phyloP scores from a whole-genome alignment of 2,329 filamentous ascomycete species.

The Colletotrichum shisoi region DNA sequence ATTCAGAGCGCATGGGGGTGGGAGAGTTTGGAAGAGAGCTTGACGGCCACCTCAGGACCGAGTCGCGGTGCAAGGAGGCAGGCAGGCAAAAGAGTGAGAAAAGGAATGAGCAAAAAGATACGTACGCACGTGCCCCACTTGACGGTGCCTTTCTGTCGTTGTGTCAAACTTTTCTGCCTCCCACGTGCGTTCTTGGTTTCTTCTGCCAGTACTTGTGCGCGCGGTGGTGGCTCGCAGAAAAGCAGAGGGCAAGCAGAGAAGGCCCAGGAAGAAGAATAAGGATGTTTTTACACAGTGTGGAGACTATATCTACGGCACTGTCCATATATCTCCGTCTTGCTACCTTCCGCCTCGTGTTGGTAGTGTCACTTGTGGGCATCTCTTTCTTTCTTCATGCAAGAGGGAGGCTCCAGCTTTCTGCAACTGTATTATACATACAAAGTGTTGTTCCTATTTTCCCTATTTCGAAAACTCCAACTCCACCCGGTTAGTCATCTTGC shows the following conservation, averaged over 20 bases:
- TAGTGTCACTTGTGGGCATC: too few relatives aligned
- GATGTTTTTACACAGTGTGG: too few relatives aligned
- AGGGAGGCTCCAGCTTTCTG: too few relatives aligned
- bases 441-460: slow-evolving; percentile 29
- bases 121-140: too few relatives aligned
- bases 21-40: background rate
- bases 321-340: background rate
- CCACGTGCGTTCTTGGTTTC: slow-evolving; percentile 19
- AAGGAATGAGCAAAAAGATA: too few relatives aligned
- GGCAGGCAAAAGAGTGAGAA: too few relatives aligned
- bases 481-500: slow-evolving; percentile 12
- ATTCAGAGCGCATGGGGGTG: background rate
- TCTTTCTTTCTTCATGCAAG: too few relatives aligned
- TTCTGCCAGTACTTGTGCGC: background rate
- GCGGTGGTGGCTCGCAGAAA: slow-evolving; percentile 26
- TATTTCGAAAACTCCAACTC: slow-evolving; percentile 27
- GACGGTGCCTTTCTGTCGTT: too few relatives aligned
- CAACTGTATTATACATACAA: background rate
- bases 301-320: background rate
- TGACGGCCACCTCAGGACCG: background rate
- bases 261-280: background rate
- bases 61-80: background rate
- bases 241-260: slow-evolving; percentile 15
- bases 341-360: background rate
- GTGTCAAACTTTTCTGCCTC: background rate